Evolutionary conservation across 83 land plant species (phyloP).

Genomic region (Picea abies): DNA sequence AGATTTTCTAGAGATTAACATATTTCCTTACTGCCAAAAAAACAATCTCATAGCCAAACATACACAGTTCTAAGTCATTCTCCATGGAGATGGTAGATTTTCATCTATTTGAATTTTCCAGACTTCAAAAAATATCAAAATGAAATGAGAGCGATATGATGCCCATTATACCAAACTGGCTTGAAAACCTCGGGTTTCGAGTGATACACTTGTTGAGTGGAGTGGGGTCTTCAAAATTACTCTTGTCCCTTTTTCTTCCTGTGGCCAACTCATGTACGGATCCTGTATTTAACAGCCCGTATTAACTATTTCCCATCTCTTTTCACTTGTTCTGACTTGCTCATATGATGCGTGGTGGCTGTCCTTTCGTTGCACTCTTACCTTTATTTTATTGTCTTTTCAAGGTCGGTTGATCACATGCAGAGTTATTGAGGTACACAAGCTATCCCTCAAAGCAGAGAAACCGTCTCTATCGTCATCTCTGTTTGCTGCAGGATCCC

Average conservation of each 20-base stretch:
- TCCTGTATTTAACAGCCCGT: too few relatives aligned
- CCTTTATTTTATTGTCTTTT: background rate
- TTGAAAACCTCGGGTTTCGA: too few relatives aligned
- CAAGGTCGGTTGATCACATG: constrained; percentile 11
- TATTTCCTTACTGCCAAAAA: too few relatives aligned
- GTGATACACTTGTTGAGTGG: too few relatives aligned
- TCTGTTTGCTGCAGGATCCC: background rate
- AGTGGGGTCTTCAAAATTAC: background rate
- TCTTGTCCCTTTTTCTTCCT: background rate
- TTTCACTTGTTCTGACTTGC: background rate
- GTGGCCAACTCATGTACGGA: background rate
- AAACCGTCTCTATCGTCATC: background rate
- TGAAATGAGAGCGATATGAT: too few relatives aligned
- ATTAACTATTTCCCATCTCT: background rate
- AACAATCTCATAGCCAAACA: too few relatives aligned
- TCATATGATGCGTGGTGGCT: constrained; percentile 4
- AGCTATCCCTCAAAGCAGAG: background rate
- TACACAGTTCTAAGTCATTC: too few relatives aligned
- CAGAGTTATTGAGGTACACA: background rate
- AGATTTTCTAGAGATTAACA: too few relatives aligned
- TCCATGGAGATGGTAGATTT: too few relatives aligned
- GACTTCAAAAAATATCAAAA: too few relatives aligned
- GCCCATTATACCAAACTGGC: too few relatives aligned
- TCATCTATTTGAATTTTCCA: too few relatives aligned
- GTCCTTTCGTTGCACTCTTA: background rate